These are phyloP conservation scores for Aspergillus wentii DNA, from an alignment of 495 filamentous ascomycete species.

Conservation along the genomic window DNA sequence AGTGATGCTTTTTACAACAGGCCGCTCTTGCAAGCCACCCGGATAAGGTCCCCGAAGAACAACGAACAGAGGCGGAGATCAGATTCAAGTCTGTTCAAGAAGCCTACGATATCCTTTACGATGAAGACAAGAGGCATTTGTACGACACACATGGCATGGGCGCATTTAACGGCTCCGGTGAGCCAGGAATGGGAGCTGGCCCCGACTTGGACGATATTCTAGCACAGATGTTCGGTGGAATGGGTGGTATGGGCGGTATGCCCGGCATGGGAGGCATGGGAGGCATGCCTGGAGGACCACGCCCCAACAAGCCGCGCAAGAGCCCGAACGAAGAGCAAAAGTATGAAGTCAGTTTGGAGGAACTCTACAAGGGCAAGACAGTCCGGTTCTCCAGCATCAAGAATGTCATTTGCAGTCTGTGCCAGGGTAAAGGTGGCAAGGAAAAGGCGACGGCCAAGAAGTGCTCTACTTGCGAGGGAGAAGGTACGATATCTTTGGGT, in stretches of 20 bases:
- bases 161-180: conserved; percentile 74
- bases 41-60: conserved; percentile 88
- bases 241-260: conserved; percentile 54
- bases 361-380: conserved; percentile 97
- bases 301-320: conserved; percentile 56
- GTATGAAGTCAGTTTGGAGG: conserved; percentile 86
- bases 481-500: conserved; percentile 44
- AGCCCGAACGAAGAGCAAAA: conserved; percentile 83
- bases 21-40: conserved; percentile 86
- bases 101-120: conserved; percentile 95
- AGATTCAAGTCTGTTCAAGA: conserved; percentile 88
- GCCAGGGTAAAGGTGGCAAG: conserved; percentile 88
- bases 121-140: conserved; percentile 85
- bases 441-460: conserved; percentile 81
- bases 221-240: conserved; percentile 82
- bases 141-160: conserved; percentile 95
- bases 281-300: conserved; percentile 57
- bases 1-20: conserved; percentile 33
- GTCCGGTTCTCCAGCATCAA: conserved; percentile 92
- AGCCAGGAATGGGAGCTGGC: conserved; percentile 61
- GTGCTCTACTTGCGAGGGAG: conserved; percentile 78
- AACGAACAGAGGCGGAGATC: conserved; percentile 76
- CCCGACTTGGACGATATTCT: conserved; percentile 88
- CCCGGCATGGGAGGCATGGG: conserved; percentile 38
- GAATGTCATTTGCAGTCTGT: conserved; percentile 80